Conservation (phyloP, 2,329 filamentous ascomycete species). For the Curvularia verruculosa region DNA sequence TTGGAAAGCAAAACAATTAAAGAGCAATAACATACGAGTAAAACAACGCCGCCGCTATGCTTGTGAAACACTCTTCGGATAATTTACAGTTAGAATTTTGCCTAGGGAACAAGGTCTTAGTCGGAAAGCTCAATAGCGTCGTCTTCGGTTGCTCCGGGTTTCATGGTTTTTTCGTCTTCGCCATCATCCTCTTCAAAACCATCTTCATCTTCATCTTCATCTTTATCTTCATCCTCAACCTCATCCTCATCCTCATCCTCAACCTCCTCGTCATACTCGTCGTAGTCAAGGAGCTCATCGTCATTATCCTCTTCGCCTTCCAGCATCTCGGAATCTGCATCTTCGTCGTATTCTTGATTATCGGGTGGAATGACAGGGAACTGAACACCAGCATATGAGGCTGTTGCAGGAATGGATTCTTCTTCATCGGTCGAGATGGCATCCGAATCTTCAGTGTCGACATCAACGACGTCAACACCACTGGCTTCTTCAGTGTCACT, state of each 20-base stretch:
- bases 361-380: neutral
- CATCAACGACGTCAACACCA: slow-evolving; percentile 17
- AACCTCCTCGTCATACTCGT: slow-evolving; percentile 3
- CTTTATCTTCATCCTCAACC: slow-evolving; percentile 15
- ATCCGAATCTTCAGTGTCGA: slow-evolving; percentile 18
- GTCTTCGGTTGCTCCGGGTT: slow-evolving; percentile 37
- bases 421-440: slow-evolving; percentile 15
- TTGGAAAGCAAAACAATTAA: neutral
- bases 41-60: slow-evolving; percentile 10
- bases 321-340: slow-evolving; percentile 22
- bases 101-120: slow-evolving; percentile 10
- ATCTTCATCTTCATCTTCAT: slow-evolving; percentile 18
- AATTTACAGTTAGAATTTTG: neutral
- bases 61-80: neutral
- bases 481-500: slow-evolving; percentile 18
- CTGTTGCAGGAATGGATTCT: slow-evolving; percentile 15
- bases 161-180: slow-evolving; percentile 3
- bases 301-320: slow-evolving; percentile 20
- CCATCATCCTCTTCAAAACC: slow-evolving; percentile 16
- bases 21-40: neutral
- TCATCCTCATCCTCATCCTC: slow-evolving; percentile 13
- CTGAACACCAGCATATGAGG: slow-evolving; percentile 6
- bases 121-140: slow-evolving; percentile 47
- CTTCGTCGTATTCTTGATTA: slow-evolving; percentile 10
- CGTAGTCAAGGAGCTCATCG: slow-evolving; percentile 12